Base-by-base conservation (phyloP, 2,329 filamentous ascomycete genomes). In the Lecanicillium sp. region DNA sequence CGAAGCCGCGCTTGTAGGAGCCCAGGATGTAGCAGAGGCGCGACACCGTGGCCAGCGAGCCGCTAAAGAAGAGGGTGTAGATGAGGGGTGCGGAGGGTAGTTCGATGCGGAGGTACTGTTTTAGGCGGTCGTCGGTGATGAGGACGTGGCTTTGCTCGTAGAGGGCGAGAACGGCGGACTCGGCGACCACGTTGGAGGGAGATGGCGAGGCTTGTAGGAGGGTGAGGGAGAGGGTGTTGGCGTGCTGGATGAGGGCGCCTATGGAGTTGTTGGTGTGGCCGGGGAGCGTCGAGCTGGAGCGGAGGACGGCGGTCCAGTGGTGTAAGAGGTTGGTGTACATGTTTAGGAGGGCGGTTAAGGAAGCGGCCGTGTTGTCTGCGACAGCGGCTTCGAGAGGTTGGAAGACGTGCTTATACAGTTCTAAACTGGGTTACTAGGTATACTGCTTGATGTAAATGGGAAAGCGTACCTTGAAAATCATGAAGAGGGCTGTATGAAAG, bases 1-100 rank as follows among this genome's bases (percentile, higher is more conserved):
- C 84, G 51, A 90, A 87, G 0, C 81, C 77, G 17, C 69, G 69
- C 57, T 92, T 92, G 64, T 88, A 90, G 31, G 61, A 64, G 3
- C 82, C 79, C 19, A 94, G 68, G 18, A 88, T 69, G 35, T 71
- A 70, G 54, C 79, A 87, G 25, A 87, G 71, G 5, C 81, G 78
- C 6, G 85, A 84, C 4, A 84, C 65, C 13, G 74, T 74, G 14
- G 72, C 71, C 12, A 79, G 65, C 3, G 78, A 84, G 15, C 70
- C 62, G 42, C 70, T 74, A 56, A 92, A 88, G 46, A 80, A 68
- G 29, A 92, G 66, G 9, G 71, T 71, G 60, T 92, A 92, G 17
- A 89, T 68, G 9, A 87, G 70, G 4, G 74, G 65, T 2, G 79
- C 69, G 0, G 81, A 71, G 1, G 85, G 87, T 15, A 88, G 72